Evolutionary conservation across 148 eudicot genomes (phyloP).

Genomic region (Rhododendron williamsianum): DNA sequence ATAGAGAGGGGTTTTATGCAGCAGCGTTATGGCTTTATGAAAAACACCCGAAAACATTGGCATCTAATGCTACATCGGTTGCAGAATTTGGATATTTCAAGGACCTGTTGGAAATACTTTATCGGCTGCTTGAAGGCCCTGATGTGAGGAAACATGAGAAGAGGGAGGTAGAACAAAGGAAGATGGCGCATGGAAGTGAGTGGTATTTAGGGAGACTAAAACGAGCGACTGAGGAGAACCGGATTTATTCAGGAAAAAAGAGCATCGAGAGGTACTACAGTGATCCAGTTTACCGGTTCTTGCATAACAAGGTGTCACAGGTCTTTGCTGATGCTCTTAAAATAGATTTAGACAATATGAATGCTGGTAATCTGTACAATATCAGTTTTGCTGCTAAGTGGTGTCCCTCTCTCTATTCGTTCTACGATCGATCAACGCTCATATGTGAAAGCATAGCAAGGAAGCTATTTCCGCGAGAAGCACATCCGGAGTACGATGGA

Average conservation of each 20-base stretch:
- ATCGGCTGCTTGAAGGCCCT: slow-evolving; percentile 16
- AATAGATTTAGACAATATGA: slow-evolving; percentile 1
- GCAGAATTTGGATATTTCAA: slow-evolving; percentile 15
- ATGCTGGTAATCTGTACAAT: not conserved
- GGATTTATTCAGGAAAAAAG: slow-evolving; percentile 3
- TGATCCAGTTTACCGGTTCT: slow-evolving; percentile 8
- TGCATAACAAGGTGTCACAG: slow-evolving; percentile 4
- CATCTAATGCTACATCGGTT: not conserved
- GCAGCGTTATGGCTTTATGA: slow-evolving; percentile 10
- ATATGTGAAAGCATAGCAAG: slow-evolving; percentile 9
- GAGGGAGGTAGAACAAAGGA: not conserved
- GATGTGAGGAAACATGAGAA: not conserved
- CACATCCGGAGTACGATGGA: not conserved
- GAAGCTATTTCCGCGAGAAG: slow-evolving; percentile 4
- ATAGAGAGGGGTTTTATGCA: slow-evolving; percentile 12
- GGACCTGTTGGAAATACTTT: slow-evolving; percentile 14
- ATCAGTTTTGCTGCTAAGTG: slow-evolving; percentile 11
- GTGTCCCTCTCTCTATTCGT: slow-evolving; percentile 6
- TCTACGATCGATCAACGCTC: not conserved
- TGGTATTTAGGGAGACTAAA: slow-evolving; percentile 1
- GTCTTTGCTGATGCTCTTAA: not conserved
- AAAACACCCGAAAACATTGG: slow-evolving; percentile 12
- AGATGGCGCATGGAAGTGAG: not conserved
- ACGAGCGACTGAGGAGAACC: not conserved
- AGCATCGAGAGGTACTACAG: slow-evolving; percentile 4